These are phyloP conservation scores for Spatholobus suberectus DNA, from an alignment of 306 rosid genomes.

Conservation along the genomic window DNA sequence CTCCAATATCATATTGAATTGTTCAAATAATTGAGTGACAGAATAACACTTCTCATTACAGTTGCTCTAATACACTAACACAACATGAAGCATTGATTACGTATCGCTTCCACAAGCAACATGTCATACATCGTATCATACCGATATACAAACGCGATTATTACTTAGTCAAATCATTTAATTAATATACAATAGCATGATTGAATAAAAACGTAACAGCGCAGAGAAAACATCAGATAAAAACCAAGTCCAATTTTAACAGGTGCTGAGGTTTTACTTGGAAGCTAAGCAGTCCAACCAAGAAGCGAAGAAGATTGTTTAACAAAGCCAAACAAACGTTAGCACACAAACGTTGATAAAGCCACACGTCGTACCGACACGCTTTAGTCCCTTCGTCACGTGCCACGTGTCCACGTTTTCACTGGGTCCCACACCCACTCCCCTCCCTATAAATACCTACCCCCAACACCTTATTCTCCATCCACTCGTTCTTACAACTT, in stretches of 20 bases:
- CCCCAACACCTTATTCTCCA: not conserved
- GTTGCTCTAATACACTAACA: no score
- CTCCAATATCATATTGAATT: no score
- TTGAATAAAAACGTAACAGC: not conserved
- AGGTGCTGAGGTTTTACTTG: not conserved
- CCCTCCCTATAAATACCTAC: not conserved
- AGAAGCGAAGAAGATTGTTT: not conserved
- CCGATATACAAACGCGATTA: not conserved
- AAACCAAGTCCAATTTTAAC: not conserved
- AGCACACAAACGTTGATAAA: not conserved
- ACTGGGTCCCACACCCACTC: conserved; percentile 23
- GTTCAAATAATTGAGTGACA: no score
- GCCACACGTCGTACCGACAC: not conserved
- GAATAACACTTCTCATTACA: not conserved
- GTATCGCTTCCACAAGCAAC: not conserved
- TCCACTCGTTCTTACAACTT: not conserved
- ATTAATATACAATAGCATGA: not conserved
- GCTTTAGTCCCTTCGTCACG: not conserved
- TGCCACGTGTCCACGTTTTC: conserved; percentile 33
- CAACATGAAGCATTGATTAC: no score
- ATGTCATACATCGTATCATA: not conserved
- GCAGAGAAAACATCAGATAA: not conserved
- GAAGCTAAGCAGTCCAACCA: conserved; percentile 18
- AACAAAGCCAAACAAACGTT: not conserved
- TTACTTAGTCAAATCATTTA: not conserved